Percentiles rank a stretch among this genome's conserved stretches.
Evolutionary conservation across 495 filamentous ascomycete genomes (phyloP).

Genomic region (Amniculicola lignicola): DNA sequence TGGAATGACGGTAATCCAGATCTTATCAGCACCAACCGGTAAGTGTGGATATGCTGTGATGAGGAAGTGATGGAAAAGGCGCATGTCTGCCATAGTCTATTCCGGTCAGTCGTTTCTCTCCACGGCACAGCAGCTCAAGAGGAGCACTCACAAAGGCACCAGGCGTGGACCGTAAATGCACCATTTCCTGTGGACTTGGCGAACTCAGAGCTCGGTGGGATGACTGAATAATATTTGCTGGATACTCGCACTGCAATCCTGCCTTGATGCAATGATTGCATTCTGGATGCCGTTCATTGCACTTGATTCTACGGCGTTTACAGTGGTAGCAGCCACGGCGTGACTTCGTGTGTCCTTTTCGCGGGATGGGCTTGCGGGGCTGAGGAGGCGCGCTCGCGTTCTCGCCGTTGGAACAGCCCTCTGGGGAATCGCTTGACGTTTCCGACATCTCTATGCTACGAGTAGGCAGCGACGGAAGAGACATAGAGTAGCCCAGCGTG

Average conservation of each 20-base stretch:
- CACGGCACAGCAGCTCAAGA: too few species aligned
- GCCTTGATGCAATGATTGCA: slow-evolving; percentile 59
- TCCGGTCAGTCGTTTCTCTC: slow-evolving; percentile 8
- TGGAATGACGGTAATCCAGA: slow-evolving; percentile 59
- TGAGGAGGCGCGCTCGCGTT: slow-evolving; percentile 11
- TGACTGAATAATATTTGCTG: slow-evolving; percentile 40
- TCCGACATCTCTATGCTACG: slow-evolving; percentile 17
- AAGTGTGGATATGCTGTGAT: slow-evolving; percentile 57
- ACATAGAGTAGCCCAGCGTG: not conserved
- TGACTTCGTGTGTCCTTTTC: slow-evolving; percentile 56
- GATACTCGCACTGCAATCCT: slow-evolving; percentile 58
- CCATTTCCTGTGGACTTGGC: slow-evolving; percentile 27
- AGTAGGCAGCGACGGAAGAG: slow-evolving; percentile 15
- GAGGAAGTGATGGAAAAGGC: slow-evolving; percentile 63
- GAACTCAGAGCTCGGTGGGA: slow-evolving; percentile 7
- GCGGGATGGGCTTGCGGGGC: slow-evolving; percentile 34
- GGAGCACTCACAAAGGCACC: slow-evolving; percentile 23
- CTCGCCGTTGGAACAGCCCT: not conserved
- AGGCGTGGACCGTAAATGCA: slow-evolving; percentile 26
- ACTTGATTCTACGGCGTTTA: slow-evolving; percentile 63
- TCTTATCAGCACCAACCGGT: slow-evolving; percentile 54
- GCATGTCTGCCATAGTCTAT: slow-evolving; percentile 30
- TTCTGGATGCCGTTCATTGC: slow-evolving; percentile 56
- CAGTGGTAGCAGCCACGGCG: slow-evolving; percentile 63
- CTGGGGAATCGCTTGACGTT: slow-evolving; percentile 27